Evolutionary conservation across 1,284 basidiomycete genomes (phyloP).

Genomic region (Ustilago loliicola): DNA sequence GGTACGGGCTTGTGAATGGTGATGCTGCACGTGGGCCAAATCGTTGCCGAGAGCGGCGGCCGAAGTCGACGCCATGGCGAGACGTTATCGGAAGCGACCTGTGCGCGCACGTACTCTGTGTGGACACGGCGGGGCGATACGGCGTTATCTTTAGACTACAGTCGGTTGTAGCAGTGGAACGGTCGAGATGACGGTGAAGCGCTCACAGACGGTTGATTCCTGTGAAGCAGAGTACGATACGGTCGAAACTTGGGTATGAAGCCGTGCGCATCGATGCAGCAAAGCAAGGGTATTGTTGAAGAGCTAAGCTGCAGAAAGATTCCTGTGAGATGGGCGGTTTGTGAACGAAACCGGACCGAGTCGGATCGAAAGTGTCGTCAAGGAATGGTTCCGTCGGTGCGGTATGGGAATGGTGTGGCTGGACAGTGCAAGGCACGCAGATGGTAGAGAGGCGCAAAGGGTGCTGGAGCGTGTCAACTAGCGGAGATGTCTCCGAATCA

Average conservation of each 20-base stretch:
- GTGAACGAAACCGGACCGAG: not conserved
- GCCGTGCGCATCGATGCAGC: not conserved
- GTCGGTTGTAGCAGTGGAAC: not conserved
- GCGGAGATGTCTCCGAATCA: conserved; percentile 1
- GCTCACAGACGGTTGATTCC: not conserved
- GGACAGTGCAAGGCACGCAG: not conserved
- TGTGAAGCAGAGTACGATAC: not conserved
- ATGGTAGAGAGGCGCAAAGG: not conserved
- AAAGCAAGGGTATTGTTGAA: not conserved
- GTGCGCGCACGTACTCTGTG: not conserved
- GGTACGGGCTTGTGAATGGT: conserved; percentile 12
- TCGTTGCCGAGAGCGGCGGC: conserved; percentile 26
- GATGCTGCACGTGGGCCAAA: not conserved
- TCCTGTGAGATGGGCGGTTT: not conserved
- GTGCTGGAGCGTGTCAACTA: not conserved
- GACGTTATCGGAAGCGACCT: not conserved
- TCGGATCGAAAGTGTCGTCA: not conserved
- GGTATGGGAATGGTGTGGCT: not conserved
- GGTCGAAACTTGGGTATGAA: not conserved
- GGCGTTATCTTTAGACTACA: not conserved
- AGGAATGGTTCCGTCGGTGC: not conserved
- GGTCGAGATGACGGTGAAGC: not conserved
- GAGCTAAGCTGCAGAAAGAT: not conserved
- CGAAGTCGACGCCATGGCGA: conserved; percentile 33
- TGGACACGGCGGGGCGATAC: not conserved